phyloP scores from a whole-genome alignment of 179 eudicot genomes.

The Beta macrorhiza region DNA sequence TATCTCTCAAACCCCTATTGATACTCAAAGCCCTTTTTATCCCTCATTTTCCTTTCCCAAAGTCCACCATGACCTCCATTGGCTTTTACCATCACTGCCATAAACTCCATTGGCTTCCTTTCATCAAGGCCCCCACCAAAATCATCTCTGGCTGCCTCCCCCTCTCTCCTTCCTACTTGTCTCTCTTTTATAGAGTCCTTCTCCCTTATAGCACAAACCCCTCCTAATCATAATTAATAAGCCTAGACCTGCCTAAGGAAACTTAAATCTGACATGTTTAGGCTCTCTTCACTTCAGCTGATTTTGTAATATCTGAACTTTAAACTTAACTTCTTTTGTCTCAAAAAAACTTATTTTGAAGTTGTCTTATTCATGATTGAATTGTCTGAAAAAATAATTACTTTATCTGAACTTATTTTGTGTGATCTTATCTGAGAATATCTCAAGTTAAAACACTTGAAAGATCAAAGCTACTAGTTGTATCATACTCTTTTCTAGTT shows the following conservation, averaged over 20 bases:
- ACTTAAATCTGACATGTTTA: background rate
- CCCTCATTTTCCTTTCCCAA: background rate
- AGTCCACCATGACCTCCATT: background rate
- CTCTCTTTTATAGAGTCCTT: background rate
- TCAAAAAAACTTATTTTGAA: too few relatives aligned
- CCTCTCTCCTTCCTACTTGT: too few relatives aligned
- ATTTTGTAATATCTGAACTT: too few relatives aligned
- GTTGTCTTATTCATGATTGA: too few relatives aligned
- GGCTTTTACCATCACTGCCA: background rate
- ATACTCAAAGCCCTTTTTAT: background rate
- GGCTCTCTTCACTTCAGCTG: too few relatives aligned
- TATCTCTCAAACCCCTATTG: background rate
- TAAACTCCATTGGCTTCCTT: background rate
- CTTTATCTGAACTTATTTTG: too few relatives aligned
- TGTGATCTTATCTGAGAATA: too few relatives aligned
- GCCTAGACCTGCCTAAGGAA: background rate
- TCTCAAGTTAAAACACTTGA: too few relatives aligned
- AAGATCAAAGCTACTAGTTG: too few relatives aligned
- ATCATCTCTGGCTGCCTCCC: background rate
- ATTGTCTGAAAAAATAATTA: too few relatives aligned
- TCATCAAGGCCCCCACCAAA: background rate
- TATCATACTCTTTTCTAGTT: too few relatives aligned
- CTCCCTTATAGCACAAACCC: background rate
- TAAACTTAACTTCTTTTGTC: too few relatives aligned
- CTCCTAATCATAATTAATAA: background rate